Conservation (phyloP, 352 stramenopile species). For the Phytophthora palmivora region DNA sequence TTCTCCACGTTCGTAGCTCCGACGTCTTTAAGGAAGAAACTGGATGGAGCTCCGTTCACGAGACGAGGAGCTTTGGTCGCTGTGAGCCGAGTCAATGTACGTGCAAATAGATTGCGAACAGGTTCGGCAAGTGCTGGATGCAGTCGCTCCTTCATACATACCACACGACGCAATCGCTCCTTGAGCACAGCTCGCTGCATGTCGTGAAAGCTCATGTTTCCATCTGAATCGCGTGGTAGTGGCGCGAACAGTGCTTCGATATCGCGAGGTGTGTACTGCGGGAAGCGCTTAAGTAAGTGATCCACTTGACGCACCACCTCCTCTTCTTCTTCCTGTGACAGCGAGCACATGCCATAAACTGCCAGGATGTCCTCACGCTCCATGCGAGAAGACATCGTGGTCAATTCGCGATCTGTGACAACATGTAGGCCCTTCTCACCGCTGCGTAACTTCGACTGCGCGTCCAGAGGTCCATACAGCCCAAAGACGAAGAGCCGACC, state of each 20-base stretch:
- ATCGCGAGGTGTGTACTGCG: conserved; percentile 71
- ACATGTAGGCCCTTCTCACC: conserved; percentile 70
- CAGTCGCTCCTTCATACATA: conserved; percentile 78
- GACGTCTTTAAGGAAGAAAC: conserved; percentile 79
- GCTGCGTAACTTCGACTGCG: conserved; percentile 55
- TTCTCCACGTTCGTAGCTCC: conserved; percentile 79
- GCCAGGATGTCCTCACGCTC: conserved; percentile 84
- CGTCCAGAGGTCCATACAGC: conserved; percentile 80
- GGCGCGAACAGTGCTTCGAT: conserved; percentile 64
- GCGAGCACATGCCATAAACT: conserved; percentile 67
- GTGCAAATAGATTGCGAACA: conserved; percentile 60
- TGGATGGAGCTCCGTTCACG: conserved; percentile 47
- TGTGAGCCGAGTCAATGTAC: conserved; percentile 49
- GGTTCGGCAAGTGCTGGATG: conserved; percentile 54
- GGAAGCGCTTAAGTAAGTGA: conserved; percentile 62
- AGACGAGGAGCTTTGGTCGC: conserved; percentile 46
- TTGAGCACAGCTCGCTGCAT: conserved; percentile 74
- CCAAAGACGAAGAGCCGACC: conserved; percentile 84
- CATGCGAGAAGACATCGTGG: conserved; percentile 80
- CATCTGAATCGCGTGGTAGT: conserved; percentile 45
- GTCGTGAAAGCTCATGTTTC: conserved; percentile 81
- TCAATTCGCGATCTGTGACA: conserved; percentile 77
- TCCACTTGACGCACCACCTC: conserved; percentile 82
- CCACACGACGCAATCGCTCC: conserved; percentile 62
- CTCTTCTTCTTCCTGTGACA: conserved; percentile 76